A percentile compares a stretch with the other conserved stretches of the same genome.
These are phyloP conservation scores for Bertia moriformis DNA, from an alignment of 2,329 filamentous ascomycete species.

Conservation along the genomic window DNA sequence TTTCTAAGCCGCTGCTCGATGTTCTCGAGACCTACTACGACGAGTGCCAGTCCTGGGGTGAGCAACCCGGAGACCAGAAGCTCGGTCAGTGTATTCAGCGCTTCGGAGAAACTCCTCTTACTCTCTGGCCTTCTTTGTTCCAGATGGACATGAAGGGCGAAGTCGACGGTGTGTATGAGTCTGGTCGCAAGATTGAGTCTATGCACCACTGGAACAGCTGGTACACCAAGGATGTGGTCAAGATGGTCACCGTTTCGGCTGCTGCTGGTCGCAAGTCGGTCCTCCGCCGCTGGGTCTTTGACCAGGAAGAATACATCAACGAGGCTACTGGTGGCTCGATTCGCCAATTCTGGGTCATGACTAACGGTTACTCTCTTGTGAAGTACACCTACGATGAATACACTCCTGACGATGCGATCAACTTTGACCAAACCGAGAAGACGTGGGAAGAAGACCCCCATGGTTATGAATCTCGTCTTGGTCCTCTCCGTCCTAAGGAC, in stretches of 20 bases:
- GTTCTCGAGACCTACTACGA: slow-evolving; percentile 19
- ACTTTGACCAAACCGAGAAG: slow-evolving; percentile 24
- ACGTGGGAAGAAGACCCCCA: slow-evolving; percentile 24
- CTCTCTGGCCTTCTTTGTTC: slow-evolving; percentile 22
- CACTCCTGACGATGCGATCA: slow-evolving; percentile 19
- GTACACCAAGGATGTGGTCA: slow-evolving; percentile 25
- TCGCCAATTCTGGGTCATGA: slow-evolving; percentile 24
- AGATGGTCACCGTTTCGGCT: slow-evolving; percentile 23
- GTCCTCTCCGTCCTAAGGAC: slow-evolving; percentile 20
- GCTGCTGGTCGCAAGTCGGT: slow-evolving; percentile 22
- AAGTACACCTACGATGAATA: slow-evolving; percentile 21
- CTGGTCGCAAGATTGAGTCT: slow-evolving; percentile 22
- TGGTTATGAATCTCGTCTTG: slow-evolving; percentile 21
- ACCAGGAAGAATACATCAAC: slow-evolving; percentile 19
- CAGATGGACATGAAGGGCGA: slow-evolving; percentile 26
- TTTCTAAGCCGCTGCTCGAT: slow-evolving; percentile 21
- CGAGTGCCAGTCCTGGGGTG: slow-evolving; percentile 22
- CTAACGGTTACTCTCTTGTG: slow-evolving; percentile 24
- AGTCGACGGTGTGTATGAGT: slow-evolving; percentile 24
- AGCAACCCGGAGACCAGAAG: slow-evolving; percentile 25
- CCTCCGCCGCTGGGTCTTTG: slow-evolving; percentile 25
- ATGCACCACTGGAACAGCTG: slow-evolving; percentile 27
- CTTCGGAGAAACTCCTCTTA: slow-evolving; percentile 19
- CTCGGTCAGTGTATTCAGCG: slow-evolving; percentile 23
- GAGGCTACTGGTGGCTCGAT: slow-evolving; percentile 14